Percentiles rank a stretch among this genome's conserved stretches.
Evolutionary conservation across 2,329 filamentous ascomycete species (phyloP).

Genomic region (Neopestalotiopsis rosae): DNA sequence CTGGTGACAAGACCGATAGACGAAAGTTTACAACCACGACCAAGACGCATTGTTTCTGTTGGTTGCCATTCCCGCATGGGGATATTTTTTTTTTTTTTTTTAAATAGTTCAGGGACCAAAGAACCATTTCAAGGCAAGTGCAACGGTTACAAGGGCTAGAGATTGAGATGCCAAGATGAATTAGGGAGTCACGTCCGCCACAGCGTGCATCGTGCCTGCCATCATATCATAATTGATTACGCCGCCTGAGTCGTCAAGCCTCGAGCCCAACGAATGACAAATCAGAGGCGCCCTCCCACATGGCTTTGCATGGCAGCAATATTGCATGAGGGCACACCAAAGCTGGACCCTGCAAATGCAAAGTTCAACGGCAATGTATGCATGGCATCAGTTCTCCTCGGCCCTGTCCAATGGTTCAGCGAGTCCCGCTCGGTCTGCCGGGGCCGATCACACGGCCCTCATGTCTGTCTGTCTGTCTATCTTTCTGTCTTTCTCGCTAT

Average conservation of each 20-base stretch:
- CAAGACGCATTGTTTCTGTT: neutral
- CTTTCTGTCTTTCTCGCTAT: neutral
- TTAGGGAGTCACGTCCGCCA: neutral
- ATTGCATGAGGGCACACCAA: neutral
- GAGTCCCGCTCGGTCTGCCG: neutral
- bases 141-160: neutral
- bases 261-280: neutral
- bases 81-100: neutral
- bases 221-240: conserved; percentile 1
- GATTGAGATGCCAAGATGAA: neutral
- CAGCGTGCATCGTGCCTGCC: neutral
- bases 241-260: neutral
- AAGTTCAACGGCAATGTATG: neutral
- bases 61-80: neutral
- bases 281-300: neutral
- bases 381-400: neutral
- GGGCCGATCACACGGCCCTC: neutral
- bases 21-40: neutral
- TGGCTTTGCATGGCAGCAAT: neutral
- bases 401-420: conserved; percentile 5
- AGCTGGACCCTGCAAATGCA: neutral
- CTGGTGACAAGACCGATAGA: neutral
- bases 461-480: neutral
- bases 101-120: neutral
- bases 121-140: neutral